Base-by-base conservation (phyloP, 441 rosid species). In the Gossypium schwendimanii region DNA sequence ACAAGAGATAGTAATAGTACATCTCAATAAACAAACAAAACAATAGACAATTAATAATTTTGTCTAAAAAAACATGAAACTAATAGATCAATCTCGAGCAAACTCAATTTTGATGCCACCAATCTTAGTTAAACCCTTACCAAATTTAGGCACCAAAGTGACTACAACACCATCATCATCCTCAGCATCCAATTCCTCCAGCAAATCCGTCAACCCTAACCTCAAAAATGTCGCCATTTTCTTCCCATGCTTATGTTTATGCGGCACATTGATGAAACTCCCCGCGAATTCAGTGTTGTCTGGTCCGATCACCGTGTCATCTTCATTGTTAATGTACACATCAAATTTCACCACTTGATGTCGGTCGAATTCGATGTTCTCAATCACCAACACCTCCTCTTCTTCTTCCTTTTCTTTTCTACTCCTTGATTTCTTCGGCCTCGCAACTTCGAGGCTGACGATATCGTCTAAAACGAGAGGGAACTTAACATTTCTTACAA, bases 381-480 rank as follows among this genome's bases (percentile, higher is more conserved):
- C 76, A 7, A 88, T 78, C 59, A 85, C 75, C 73, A 88, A 36
- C 11, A 82, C 74, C 44, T 86, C 92, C 72, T 88, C 90, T 64
- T 83, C 87, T 0, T 85, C 86, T 55, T 85, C 87, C 73, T 88
- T 88, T 70, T 85, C 89, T 63, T 74, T 77, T 49, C 70, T 82
- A 63, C 83, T 86, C 71, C 92, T 84, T 39, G 86, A 81, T 57
- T 82, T 84, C 81, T 65, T 86, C 17, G 90, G 87, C 81, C 92
- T 73, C 17, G 47, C 21, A 44, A 86, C 87, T 62, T 70, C 26
- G 0, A 74, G 36, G n/a, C 82, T 83, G 10, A 83, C 72, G 81
- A 10, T 6, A n/a, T 11, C 12, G 62, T 57, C 24, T 28, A 88
- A 71, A 9, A 76, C 79, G 0, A 83, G 1, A 1, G 90, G 92